Conservation (phyloP, 805 yeast genomes). For the Saccharomyces eubayanus region DNA sequence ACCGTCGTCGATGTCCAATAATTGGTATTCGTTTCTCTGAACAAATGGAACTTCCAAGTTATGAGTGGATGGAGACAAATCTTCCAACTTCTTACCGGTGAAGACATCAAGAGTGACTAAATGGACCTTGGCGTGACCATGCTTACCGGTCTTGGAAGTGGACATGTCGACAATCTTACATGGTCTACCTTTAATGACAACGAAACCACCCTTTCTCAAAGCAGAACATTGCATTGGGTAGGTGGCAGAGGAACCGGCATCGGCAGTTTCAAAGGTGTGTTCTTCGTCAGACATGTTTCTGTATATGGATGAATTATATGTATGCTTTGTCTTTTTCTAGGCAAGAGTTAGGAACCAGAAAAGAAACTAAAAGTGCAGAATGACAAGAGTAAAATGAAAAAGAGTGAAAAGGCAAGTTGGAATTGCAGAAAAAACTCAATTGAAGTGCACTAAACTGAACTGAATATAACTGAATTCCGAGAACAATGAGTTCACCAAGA, state of each 20-base stretch:
- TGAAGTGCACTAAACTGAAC: background rate
- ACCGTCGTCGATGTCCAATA: conserved; percentile 97
- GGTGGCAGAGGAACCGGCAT: conserved; percentile 97
- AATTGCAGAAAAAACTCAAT: background rate
- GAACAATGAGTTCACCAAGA: background rate
- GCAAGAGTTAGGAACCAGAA: background rate
- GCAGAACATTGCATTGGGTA: conserved; percentile 99
- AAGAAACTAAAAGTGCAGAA: background rate
- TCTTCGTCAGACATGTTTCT: conserved; percentile 34
- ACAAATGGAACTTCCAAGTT: conserved; percentile 99
- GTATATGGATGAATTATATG: background rate
- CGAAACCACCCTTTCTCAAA: conserved; percentile 99
- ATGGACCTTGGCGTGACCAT: conserved; percentile 99
- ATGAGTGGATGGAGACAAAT: conserved; percentile 99
- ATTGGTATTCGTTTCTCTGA: conserved; percentile 89
- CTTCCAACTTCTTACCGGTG: conserved; percentile 99
- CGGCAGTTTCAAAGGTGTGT: conserved; percentile 96
- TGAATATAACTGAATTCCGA: background rate
- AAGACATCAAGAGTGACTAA: conserved; percentile 97
- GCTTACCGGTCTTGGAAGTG: conserved; percentile 99
- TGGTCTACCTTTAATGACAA: conserved; percentile 97
- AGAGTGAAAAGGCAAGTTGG: background rate
- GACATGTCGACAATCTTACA: conserved; percentile 99
- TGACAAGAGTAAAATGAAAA: background rate
- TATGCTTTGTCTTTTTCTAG: background rate